These are phyloP conservation scores for Amphirosellinia nigrospora DNA, from an alignment of 495 filamentous ascomycete genomes.

Conservation along the genomic window DNA sequence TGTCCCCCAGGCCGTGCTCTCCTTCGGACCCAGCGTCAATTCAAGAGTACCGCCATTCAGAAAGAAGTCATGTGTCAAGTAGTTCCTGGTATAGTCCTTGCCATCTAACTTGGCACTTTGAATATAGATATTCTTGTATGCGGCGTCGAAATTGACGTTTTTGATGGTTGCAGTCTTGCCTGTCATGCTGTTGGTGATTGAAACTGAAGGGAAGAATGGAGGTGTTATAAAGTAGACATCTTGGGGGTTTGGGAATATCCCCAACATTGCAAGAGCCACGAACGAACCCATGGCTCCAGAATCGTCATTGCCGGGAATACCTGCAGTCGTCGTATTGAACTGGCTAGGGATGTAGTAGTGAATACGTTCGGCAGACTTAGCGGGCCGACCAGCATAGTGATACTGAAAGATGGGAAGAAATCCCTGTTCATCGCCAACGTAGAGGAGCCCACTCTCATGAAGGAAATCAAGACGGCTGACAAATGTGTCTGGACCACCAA, in stretches of 20 bases:
- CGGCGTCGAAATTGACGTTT: slow-evolving; percentile 66
- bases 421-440: slow-evolving; percentile 70
- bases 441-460: slow-evolving; percentile 63
- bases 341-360: slow-evolving; percentile 69
- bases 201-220: slow-evolving; percentile 67
- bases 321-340: slow-evolving; percentile 62
- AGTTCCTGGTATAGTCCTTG: slow-evolving; percentile 65
- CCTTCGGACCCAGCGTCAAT: slow-evolving; percentile 62
- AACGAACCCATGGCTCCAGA: slow-evolving; percentile 74
- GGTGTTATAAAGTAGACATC: slow-evolving; percentile 71
- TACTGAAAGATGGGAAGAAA: slow-evolving; percentile 70
- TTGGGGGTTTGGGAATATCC: slow-evolving; percentile 70
- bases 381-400: slow-evolving; percentile 70
- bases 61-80: slow-evolving; percentile 72
- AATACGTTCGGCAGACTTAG: slow-evolving; percentile 61
- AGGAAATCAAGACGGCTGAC: slow-evolving; percentile 64
- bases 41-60: slow-evolving; percentile 67
- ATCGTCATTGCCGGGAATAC: slow-evolving; percentile 75
- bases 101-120: slow-evolving; percentile 70
- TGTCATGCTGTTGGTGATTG: slow-evolving; percentile 62
- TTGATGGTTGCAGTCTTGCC: slow-evolving; percentile 66
- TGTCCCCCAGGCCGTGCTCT: slow-evolving; percentile 70
- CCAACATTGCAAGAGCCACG: slow-evolving; percentile 65
- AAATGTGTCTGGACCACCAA: slow-evolving; percentile 64
- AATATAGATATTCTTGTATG: slow-evolving; percentile 68